Evolutionary conservation across 352 stramenopile genomes (phyloP).

Genomic region (Elongisporangium prolatum): DNA sequence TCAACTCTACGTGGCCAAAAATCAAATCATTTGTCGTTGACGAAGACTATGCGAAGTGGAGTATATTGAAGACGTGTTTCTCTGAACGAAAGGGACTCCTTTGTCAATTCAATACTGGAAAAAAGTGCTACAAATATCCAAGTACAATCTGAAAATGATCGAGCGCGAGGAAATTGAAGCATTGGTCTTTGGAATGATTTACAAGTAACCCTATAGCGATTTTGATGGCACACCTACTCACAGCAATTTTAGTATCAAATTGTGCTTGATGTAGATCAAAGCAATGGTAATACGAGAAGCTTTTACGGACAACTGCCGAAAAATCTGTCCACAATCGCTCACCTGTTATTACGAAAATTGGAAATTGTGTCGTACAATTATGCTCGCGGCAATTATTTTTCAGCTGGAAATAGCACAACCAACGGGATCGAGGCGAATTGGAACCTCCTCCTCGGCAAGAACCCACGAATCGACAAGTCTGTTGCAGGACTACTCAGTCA

Average conservation of each 20-base stretch:
- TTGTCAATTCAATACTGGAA: slow-evolving; percentile 13
- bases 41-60: slow-evolving; percentile 21
- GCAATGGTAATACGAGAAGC: not conserved
- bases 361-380: slow-evolving; percentile 11
- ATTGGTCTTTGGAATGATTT: slow-evolving; percentile 6
- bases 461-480: slow-evolving; percentile 11
- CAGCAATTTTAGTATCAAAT: too few species aligned
- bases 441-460: slow-evolving; percentile 7
- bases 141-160: slow-evolving; percentile 9
- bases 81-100: slow-evolving; percentile 4
- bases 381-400: slow-evolving; percentile 6
- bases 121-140: slow-evolving; percentile 7
- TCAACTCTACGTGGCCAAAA: slow-evolving; percentile 6
- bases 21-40: slow-evolving; percentile 14
- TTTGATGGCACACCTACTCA: too few species aligned
- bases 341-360: slow-evolving; percentile 3
- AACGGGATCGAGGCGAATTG: slow-evolving; percentile 19
- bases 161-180: slow-evolving; percentile 5
- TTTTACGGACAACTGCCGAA: not conserved
- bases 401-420: slow-evolving; percentile 11
- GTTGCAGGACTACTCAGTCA: slow-evolving; percentile 11
- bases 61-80: slow-evolving; percentile 8
- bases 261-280: too few species aligned
- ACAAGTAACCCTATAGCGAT: slow-evolving; percentile 6
- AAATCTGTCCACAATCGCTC: not conserved